Evolutionary conservation across 805 yeast genomes (phyloP).

Genomic region (Scheffersomyces amazonensis): DNA sequence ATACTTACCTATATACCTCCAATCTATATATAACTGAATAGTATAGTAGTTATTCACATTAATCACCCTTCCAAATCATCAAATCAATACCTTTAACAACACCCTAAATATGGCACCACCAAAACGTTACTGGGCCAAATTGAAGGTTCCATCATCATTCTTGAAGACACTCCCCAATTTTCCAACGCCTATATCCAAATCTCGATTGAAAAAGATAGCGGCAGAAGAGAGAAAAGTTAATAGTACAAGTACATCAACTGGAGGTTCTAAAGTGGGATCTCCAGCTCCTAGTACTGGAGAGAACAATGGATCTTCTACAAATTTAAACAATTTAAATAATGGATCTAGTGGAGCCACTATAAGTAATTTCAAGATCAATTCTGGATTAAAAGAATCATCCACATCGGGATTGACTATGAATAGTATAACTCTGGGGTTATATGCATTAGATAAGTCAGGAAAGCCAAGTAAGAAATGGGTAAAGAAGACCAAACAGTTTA

Average conservation of each 20-base stretch:
- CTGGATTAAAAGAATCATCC: constrained; percentile 39
- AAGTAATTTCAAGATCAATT: constrained; percentile 28
- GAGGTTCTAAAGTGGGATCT: constrained; percentile 17
- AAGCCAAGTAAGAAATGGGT: constrained; percentile 32
- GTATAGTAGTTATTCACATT: too few relatives aligned
- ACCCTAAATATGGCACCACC: constrained; percentile 41
- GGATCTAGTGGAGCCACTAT: constrained; percentile 2
- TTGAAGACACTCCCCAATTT: constrained; percentile 34
- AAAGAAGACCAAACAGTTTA: constrained; percentile 31
- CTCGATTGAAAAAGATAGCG: constrained; percentile 28
- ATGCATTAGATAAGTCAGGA: constrained; percentile 34
- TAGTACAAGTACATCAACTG: constrained; percentile 20
- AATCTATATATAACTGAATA: too few relatives aligned
- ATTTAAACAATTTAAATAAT: background rate
- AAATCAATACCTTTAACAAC: too few relatives aligned
- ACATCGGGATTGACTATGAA: constrained; percentile 41
- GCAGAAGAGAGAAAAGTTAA: constrained; percentile 24
- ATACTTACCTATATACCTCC: too few relatives aligned
- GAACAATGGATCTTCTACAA: constrained; percentile 3
- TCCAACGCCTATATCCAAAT: constrained; percentile 27
- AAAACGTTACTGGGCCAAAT: constrained; percentile 31
- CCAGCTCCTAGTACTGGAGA: constrained; percentile 9
- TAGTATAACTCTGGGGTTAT: constrained; percentile 21
- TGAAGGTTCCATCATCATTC: constrained; percentile 26
- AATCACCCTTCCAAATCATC: too few relatives aligned